Evolutionary conservation across 139 green algal genomes (phyloP).

Genomic region (Zygnema circumcarinatum): DNA sequence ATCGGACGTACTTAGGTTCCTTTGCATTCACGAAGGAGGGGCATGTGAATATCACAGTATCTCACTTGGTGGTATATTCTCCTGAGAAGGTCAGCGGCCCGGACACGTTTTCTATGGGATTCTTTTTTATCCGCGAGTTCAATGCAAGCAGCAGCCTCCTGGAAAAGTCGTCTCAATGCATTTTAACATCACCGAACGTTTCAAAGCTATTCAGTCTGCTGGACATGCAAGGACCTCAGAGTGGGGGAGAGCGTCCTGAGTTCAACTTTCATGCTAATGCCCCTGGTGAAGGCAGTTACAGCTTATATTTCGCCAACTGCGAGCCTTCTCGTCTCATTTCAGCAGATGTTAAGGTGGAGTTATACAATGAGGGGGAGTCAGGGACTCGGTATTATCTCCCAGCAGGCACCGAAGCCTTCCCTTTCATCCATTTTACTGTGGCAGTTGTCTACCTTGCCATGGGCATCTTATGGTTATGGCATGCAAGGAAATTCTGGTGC

Average conservation of each 20-base stretch:
- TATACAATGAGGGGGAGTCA: constrained; percentile 8
- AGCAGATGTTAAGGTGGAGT: not conserved
- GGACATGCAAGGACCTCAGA: constrained; percentile 28
- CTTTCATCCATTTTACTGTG: constrained; percentile 13
- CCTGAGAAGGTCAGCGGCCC: constrained; percentile 18
- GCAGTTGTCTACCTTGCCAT: constrained; percentile 8
- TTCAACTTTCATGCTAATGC: not conserved
- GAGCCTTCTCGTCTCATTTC: constrained; percentile 31
- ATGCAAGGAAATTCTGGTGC: constrained; percentile 20
- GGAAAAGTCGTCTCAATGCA: not conserved
- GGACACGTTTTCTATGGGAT: constrained; percentile 34
- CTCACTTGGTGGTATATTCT: constrained; percentile 25
- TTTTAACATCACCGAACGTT: constrained; percentile 28
- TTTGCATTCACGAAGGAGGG: constrained; percentile 11
- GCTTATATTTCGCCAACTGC: constrained; percentile 24
- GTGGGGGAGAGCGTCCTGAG: not conserved
- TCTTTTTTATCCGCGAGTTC: not conserved
- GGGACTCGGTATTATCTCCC: constrained; percentile 24
- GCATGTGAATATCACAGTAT: constrained; percentile 14
- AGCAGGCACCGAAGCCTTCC: constrained; percentile 6
- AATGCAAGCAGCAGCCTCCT: not conserved
- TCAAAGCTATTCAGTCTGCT: constrained; percentile 23
- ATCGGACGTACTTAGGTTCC: not conserved
- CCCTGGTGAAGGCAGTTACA: constrained; percentile 15
- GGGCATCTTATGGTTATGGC: constrained; percentile 7